Evolutionary conservation across 1,284 basidiomycete species (phyloP), one percentile per base, ranked within the genome.

Genomic region (Ganoderma meredithae): DNA sequence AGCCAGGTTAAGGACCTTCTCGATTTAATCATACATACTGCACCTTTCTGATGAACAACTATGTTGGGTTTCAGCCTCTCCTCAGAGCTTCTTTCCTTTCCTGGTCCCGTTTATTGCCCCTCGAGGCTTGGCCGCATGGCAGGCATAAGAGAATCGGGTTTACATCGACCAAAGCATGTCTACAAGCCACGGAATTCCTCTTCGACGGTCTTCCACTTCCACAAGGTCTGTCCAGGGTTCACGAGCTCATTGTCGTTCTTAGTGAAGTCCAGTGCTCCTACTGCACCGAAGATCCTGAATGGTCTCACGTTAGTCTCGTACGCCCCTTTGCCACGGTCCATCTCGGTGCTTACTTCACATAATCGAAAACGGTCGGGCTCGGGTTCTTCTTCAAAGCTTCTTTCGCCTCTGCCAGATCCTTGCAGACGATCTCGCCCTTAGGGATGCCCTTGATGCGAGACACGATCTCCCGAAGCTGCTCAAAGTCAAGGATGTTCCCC

Each of bases 171-270:
- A 17, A 5, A 6, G 15, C 10, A 8, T 5, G 5, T 8, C n/a
- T 58, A 58, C 55, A 58, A 39, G 9, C 55, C 33, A 17, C 61
- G 61, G 36, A 75, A 64, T 53, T 73, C 70, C 27, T 76, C 74
- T 60, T 76, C 74, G 1, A 78, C 63, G 1, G 76, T 74, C 62
- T 71, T 74, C 78, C 77, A 78, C 67, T 76, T 77, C 78, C 77
- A 78, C 9, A 73, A 49, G 41, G 68, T 68, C 64, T 75, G 64
- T 2, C 67, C 69, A 3, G 77, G 77, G 65, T 79, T 77, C 47
- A 79, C 67, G 27, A 77, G 66, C 61, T 79, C 77, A 64, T 79
- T 76, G 43, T 70, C 61, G 62, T 78, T 78, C 31, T 65, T 36
- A 15, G 44, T 58, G 47, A 72, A 76, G 67, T 78, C 75, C 12